Evolutionary conservation across 1,284 basidiomycete species (phyloP).

Genomic region (Calocybe gambosa): DNA sequence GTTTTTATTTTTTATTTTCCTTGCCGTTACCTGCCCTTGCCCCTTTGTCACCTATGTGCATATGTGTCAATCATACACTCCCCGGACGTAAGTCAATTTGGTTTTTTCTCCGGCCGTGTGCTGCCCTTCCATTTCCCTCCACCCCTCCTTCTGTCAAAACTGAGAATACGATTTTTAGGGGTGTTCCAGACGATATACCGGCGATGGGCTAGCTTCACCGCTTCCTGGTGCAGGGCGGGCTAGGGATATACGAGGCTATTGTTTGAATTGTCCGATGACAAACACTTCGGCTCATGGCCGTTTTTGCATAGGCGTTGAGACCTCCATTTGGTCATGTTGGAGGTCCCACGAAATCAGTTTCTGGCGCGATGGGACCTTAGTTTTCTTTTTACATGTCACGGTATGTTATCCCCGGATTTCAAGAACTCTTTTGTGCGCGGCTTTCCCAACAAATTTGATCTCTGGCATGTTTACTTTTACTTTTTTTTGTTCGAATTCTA

Average conservation of each 20-base stretch:
- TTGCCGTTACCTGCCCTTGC: neutral
- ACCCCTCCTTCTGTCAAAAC: neutral
- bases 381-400: neutral
- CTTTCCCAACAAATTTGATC: too few species aligned
- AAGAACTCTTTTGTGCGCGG: neutral
- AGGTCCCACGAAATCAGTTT: neutral
- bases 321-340: neutral
- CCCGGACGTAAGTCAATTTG: neutral
- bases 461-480: too few species aligned
- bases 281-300: neutral
- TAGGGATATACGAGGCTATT: too few species aligned
- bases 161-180: neutral
- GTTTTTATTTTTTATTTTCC: neutral
- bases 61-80: too few species aligned
- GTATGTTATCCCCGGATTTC: neutral
- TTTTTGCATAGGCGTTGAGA: neutral
- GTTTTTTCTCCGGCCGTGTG: too few species aligned
- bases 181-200: too few species aligned
- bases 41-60: too few species aligned
- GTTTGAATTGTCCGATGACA: neutral
- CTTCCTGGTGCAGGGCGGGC: too few species aligned
- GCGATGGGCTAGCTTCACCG: too few species aligned
- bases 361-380: neutral
- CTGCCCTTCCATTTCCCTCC: too few species aligned
- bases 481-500: too few species aligned